Evolutionary conservation across 257 asterid genomes (phyloP), one percentile per base, ranked within the genome.

Genomic region (Eucommia ulmoides): DNA sequence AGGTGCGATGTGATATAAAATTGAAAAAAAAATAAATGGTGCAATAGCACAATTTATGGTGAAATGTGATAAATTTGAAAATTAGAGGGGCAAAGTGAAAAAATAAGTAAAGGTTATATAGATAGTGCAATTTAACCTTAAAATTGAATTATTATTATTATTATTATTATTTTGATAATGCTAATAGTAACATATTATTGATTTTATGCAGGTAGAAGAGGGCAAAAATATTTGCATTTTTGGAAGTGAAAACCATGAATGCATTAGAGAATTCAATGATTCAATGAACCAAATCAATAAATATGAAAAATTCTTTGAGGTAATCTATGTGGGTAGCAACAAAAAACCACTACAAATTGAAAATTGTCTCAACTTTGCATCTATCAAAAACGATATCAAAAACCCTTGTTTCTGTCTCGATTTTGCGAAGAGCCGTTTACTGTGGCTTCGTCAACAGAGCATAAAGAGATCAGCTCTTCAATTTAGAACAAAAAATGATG

Each of bases 271-370:
- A 26, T 61, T 81, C 50, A 68, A 50, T 52, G 20, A 56, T 41
- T 61, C 24, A 23, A 50, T 74, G 41, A 68, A 69, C 46, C 58
- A 64, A 69, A 45, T 75, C 19, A 64, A 54, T 47, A 41, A 47
- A 12, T 35, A 58, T 16, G 76, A 77, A 54, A 58, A 60, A 50
- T 66, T 73, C 35, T 68, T 82, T 8, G 84, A 82, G 66, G 54
- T 53, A 58, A 33, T 79, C 9, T 79, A 82, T 23, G 86, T 74
- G 18, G 93, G 95, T 47, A 68, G 84, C n/a, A n/a, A n/a, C n/a
- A 72, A 75, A 23, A 46, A 79, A 75, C 61, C 72, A 70, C 3
- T 55, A 25, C n/a, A n/a, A n/a, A n/a, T n/a, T 22, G 73, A 72
- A 63, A 63, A 50, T 24, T 51, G 64, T 24, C 65, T 33, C 33